phyloP scores from a whole-genome alignment of 306 rosid genomes.

The Acmispon strigosus region DNA sequence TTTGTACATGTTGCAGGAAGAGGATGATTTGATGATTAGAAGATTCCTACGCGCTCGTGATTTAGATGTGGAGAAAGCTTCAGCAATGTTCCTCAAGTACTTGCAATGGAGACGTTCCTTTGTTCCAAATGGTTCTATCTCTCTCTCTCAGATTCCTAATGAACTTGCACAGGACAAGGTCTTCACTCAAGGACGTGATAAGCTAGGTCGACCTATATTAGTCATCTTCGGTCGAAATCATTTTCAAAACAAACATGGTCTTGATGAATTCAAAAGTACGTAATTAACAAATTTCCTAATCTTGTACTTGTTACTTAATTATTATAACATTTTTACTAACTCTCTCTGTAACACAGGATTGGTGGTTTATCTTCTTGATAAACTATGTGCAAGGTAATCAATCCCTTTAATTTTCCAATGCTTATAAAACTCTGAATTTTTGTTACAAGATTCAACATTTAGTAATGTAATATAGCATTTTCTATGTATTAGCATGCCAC shows the following conservation, averaged over 20 bases:
- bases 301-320: too few relatives aligned
- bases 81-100: slow-evolving; percentile 43
- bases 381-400: slow-evolving; percentile 48
- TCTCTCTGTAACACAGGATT: slow-evolving; percentile 32
- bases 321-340: not conserved
- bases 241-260: slow-evolving; percentile 36
- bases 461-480: not conserved
- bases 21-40: slow-evolving; percentile 42
- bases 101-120: slow-evolving; percentile 51
- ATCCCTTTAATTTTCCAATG: not conserved
- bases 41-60: slow-evolving; percentile 54
- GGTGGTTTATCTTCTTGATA: slow-evolving; percentile 44
- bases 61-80: slow-evolving; percentile 39
- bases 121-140: slow-evolving; percentile 42
- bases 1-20: slow-evolving; percentile 25
- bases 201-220: slow-evolving; percentile 47
- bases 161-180: slow-evolving; percentile 42
- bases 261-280: slow-evolving; percentile 50
- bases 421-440: not conserved
- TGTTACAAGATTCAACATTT: not conserved
- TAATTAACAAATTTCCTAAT: not conserved
- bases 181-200: slow-evolving; percentile 44
- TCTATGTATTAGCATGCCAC: slow-evolving; percentile 37
- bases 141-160: slow-evolving; percentile 35
- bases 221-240: slow-evolving; percentile 40